These are phyloP conservation scores for Scalesia atractyloides DNA, from an alignment of 129 eudicot genomes.

Conservation along the genomic window DNA sequence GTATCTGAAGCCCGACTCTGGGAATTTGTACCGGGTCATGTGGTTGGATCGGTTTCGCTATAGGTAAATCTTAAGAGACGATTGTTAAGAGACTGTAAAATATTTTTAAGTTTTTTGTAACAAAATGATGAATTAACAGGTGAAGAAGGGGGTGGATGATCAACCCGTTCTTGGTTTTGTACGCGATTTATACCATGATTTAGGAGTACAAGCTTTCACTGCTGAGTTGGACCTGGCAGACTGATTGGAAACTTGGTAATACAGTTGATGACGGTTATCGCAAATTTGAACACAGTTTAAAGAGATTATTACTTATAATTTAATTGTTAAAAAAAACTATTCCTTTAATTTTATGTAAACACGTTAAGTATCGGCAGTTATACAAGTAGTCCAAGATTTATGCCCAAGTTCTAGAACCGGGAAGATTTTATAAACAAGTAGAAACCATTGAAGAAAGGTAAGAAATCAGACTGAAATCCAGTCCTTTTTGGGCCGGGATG, in stretches of 20 bases:
- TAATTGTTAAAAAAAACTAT: background rate
- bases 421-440: no score
- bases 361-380: background rate
- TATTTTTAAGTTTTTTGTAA: background rate
- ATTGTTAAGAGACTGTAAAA: background rate
- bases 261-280: constrained; percentile 8
- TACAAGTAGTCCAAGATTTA: background rate
- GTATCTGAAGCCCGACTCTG: constrained; percentile 84
- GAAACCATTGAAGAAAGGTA: constrained; percentile 4
- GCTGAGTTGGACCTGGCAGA: constrained; percentile 49
- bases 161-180: constrained; percentile 57
- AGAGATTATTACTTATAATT: background rate
- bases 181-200: constrained; percentile 82
- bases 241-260: constrained; percentile 6
- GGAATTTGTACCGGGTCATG: constrained; percentile 96
- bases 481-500: no score
- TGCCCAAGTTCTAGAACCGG: no score
- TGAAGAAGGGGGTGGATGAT: constrained; percentile 73
- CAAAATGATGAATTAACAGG: constrained; percentile 38
- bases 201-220: constrained; percentile 82
- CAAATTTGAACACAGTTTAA: constrained; percentile 6
- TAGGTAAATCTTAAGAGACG: constrained; percentile 44
- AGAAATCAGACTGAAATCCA: no score
- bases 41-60: constrained; percentile 77
- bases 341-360: background rate